Base-by-base conservation (phyloP, 805 yeast species). In the Candida schatavii region DNA sequence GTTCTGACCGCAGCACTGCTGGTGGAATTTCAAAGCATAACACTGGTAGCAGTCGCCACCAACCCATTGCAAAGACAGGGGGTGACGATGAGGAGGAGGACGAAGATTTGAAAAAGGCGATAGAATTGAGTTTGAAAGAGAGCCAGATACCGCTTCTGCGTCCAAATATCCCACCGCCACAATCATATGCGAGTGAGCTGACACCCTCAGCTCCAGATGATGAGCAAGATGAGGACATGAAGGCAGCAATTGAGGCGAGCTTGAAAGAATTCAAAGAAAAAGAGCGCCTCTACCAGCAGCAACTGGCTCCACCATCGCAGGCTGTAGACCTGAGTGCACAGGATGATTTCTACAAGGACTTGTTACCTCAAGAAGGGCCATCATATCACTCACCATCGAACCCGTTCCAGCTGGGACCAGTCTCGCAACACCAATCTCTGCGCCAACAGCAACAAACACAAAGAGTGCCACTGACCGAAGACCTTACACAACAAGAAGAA, bases 211-310 rank as follows among this genome's bases (percentile, higher is more conserved):
- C 64, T 10, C 55, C 69, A 10, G 67, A 61, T 13, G 86, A 79
- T 2, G 88, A 85, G 86, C 96, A 89, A 55, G 75, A 70, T 35
- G 91, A 84, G 29, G 96, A 88, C 28, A 77, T 91, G 81, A 86
- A 81, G 58, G 95, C 93, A 0, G 99, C 98, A 0, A 91, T 93
- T 44, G 96, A 85, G 13, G 96, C 96, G 0, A 88, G 96, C 61
- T 70, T 93, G 46, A 74, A 74, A 40, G 97, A 90, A 44, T 72
- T 85, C 57, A 78, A 84, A 48, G 53, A 48, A 6, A 59, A 64
- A 44, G 59, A 57, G 41, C 39, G 45, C 30, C 31, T 43, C 10
- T 39, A 47, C 18, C 46, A 52, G 22, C 17, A 18, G 30, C 43
- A 36, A 29, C 45, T 29, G 41, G 41, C 34, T 10, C 33, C 40